Base-by-base conservation (phyloP, 1,284 basidiomycete genomes). In the Melampsora abietis-canadensis region DNA sequence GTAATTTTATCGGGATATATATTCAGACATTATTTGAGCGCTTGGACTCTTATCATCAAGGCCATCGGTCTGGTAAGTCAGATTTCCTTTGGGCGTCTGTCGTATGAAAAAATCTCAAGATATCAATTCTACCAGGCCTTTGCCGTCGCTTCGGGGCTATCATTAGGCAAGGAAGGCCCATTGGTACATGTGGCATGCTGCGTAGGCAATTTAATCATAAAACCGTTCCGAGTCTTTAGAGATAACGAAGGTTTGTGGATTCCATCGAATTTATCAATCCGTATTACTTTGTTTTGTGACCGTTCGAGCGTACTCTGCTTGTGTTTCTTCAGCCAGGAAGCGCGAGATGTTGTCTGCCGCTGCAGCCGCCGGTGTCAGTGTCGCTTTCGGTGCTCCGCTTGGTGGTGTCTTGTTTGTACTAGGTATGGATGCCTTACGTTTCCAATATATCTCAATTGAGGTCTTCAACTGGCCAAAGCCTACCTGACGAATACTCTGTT, bases 1-100 rank as follows among this genome's bases (percentile, higher is more conserved):
- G 88, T 89, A 62, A 90, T 90, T 74, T 83, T 90, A 31, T 87
- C 87, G 59, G 89, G 89, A 68, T 90, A 89, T 79, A 88, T 90
- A 19, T 85, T 90, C 60, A 87, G 89, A 77, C 84, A 86, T 0
- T 89, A 89, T 79, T 83, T 90, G 12, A 85, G 87, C n/a, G 85
- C 88, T 0, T 89, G 88, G 88, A 90, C 88, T 0, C 84, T 90
- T 19, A 65, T 67, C 12, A 75, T 75, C 57, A 75, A 75, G 60
- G 63, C 64, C 19, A 67, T 75, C 27, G 72, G 72, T 46, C 48
- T 75, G 44, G 72, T 75, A 21, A 48, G 46, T 61, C 31, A 57
- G 19, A 17, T 24, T 62, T 21, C 12, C 37, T 27, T n/a, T 34
- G n/a, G 27, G 34, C 54, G 54, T 60, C 15, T 61, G 4, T 37